Base-by-base conservation (phyloP, 2,329 filamentous ascomycete genomes). In the Colletotrichum tabaci region DNA sequence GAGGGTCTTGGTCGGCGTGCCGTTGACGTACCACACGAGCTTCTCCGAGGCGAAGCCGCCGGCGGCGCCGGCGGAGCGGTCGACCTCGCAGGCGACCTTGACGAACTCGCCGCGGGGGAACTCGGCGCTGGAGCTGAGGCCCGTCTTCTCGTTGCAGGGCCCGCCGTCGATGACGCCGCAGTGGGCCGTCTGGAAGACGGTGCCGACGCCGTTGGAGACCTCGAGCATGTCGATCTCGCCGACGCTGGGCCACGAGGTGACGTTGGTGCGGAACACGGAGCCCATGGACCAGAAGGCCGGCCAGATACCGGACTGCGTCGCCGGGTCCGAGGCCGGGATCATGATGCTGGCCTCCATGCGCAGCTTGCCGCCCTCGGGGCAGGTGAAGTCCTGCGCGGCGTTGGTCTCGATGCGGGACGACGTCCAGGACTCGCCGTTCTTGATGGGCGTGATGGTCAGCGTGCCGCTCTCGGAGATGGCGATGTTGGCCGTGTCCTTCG, bases 221-320 rank as follows among this genome's bases (percentile, higher is more conserved):
- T 86, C 85, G 66, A 86, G 74, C 55, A 87, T 79, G 77, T 87
- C 85, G 57, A 86, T 78, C 77, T 87, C 85, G 66, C 82, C 83
- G 15, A 82, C 75, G 7, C 74, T 61, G 0, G 85, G 85, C 85
- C 84, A 86, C 70, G 80, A 80, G 16, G 71, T 75, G 71, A 82
- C 82, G 67, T 82, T 79, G 40, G 75, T 75, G 53, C 84, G 80
- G 76, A 81, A 84, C 2, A 72, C 75, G 10, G 77, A 71, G 7
- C 84, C 84, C 42, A 87, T 80, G 26, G 81, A 77, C 85, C 84
- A 87, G 73, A 87, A 86, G 0, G 84, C 85, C 0, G 82, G 83
- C 85, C 85, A 87, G 75, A 86, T 83, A 21, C 84, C 83, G 58
- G 80, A 74, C 70, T 83, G 80, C 5, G 74, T 61, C 10, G 62